Base-by-base conservation (phyloP, 1,284 basidiomycete species). In the Irpex sp. region DNA sequence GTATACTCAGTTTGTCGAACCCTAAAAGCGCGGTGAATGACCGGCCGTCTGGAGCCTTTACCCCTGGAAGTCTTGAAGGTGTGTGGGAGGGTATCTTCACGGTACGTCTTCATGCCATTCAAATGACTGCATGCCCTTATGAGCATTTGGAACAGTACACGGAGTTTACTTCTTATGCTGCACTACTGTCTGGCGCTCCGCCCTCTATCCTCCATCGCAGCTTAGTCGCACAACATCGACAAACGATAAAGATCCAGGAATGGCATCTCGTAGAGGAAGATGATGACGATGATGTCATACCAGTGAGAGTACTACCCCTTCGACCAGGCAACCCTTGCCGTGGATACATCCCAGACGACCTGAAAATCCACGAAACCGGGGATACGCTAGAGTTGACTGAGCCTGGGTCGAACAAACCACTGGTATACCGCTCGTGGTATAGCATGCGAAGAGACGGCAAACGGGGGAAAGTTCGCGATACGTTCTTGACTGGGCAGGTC, bases 61-160 rank as follows among this genome's bases (percentile, higher is more conserved):
- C 72, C 35, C 82, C 85, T 1, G 88, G 89, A 54, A 90, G 87
- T 63, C 72, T 90, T 55, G 86, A 90, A 65, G 90, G 90, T 4
- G 76, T 85, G 13, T 92, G 90, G 90, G 90, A 92, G 72, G 90
- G 90, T 0, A 71, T 85, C 26, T 92, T 92, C 68, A 87, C 84
- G 7, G 89, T 90, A 68, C 66, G 84, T 75, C 46, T 17, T 57
- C 6, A 43, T 26, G 17, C 46, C 4, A 19, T 37, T 11, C 21
- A 56, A 17, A 21, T 59, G 50, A 51, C 50, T 13, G 26, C 60
- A 2, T 47, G 54, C 17, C 36, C 53, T 54, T 39, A 67, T 57
- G 26, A 35, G 5, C 58, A 49, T 43, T 21, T 62, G 31, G 0
- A 21, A 15, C 68, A 92, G 89, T 92, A 90, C 70, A 87, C 86